Percentiles rank a stretch among this genome's conserved stretches.
Conservation (phyloP, 371 early-diverging fungal genomes). For the Catenaria anguillulae region DNA sequence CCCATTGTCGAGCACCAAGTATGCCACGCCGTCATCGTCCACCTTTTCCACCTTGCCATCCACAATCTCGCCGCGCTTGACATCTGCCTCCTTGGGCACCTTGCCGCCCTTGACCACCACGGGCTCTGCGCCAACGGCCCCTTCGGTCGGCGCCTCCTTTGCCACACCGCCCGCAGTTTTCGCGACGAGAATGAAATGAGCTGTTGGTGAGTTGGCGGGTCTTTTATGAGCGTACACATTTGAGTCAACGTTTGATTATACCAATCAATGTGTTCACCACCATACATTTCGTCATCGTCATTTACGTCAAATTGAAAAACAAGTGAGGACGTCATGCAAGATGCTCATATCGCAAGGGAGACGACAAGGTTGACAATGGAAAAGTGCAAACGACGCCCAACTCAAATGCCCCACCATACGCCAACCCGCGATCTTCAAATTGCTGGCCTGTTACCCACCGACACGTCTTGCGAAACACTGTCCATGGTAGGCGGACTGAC, state of each 20-base stretch:
- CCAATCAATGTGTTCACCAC: too few species aligned
- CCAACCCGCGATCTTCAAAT: too few species aligned
- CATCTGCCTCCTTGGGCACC: background rate
- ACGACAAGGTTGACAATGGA: too few species aligned
- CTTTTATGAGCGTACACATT: background rate
- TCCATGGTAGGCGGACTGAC: too few species aligned
- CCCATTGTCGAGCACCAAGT: constrained; percentile 9
- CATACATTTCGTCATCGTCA: background rate
- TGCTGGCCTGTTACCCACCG: too few species aligned
- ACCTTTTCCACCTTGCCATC: background rate
- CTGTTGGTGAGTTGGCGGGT: background rate
- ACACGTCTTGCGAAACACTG: too few species aligned
- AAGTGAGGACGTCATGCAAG: too few species aligned
- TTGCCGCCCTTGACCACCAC: background rate
- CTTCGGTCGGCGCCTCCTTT: background rate
- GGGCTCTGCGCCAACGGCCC: background rate
- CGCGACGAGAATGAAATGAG: background rate
- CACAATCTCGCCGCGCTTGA: background rate
- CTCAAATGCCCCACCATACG: too few species aligned
- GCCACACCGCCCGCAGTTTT: background rate
- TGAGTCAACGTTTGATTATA: too few species aligned
- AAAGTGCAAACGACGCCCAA: too few species aligned
- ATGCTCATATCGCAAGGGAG: too few species aligned
- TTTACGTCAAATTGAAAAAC: background rate
- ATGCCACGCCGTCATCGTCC: background rate